phyloP scores from a whole-genome alignment of 2,329 filamentous ascomycete species.

The Mariannaea elegans region DNA sequence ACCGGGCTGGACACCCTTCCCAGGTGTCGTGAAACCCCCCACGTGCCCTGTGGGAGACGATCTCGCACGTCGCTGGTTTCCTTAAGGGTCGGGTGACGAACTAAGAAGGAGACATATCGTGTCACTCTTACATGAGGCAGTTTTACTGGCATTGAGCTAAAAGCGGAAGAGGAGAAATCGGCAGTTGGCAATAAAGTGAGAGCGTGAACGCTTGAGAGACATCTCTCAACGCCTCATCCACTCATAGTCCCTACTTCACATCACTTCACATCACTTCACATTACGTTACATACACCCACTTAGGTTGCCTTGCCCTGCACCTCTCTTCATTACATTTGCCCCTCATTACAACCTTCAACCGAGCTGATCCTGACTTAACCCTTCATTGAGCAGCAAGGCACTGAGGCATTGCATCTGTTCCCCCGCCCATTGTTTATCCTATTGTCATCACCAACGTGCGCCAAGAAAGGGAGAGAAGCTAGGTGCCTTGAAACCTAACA shows the following conservation, averaged over 20 bases:
- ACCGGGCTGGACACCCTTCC: constrained; percentile 17
- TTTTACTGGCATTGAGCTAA: not conserved
- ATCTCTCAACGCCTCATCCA: not conserved
- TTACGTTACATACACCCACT: constrained; percentile 16
- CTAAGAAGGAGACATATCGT: constrained; percentile 31
- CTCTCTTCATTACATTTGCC: constrained; percentile 11
- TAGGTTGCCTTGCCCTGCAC: constrained; percentile 11
- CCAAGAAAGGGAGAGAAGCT: not conserved
- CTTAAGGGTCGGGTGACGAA: constrained; percentile 35
- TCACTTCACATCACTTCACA: constrained; percentile 10
- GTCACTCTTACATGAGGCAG: constrained; percentile 33
- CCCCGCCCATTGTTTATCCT: constrained; percentile 1
- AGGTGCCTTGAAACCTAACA: constrained; percentile 8
- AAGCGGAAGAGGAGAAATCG: constrained; percentile 19
- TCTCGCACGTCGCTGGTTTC: constrained; percentile 23
- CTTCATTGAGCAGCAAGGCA: constrained; percentile 8
- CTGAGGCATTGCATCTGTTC: constrained; percentile 13
- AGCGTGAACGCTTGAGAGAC: not conserved
- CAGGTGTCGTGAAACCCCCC: constrained; percentile 30
- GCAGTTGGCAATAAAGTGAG: constrained; percentile 3
- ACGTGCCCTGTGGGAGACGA: constrained; percentile 37
- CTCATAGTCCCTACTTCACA: not conserved
- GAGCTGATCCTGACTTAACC: constrained; percentile 30
- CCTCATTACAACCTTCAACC: constrained; percentile 19
- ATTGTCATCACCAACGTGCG: not conserved